Conservation (phyloP, 1,284 basidiomycete genomes). For the Inonotus obliquus region DNA sequence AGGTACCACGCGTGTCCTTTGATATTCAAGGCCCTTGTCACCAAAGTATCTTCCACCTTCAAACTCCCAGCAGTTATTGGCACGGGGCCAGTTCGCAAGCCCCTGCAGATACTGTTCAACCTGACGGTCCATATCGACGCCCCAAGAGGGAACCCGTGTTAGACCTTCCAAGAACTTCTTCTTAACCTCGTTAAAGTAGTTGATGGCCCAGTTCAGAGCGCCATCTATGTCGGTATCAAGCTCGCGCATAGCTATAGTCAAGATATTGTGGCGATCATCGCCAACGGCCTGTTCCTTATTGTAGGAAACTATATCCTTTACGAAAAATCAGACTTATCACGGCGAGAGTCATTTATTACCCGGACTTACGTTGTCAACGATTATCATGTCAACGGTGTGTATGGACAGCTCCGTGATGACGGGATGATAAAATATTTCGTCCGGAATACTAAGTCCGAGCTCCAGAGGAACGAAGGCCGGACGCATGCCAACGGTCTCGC, state of each 20-base stretch:
- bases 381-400: slow-evolving; percentile 52
- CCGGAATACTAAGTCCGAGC: slow-evolving; percentile 47
- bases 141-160: slow-evolving; percentile 30
- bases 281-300: slow-evolving; percentile 8
- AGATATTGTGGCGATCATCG: slow-evolving; percentile 7
- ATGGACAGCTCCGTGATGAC: slow-evolving; percentile 46
- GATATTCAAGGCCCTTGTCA: slow-evolving; percentile 29
- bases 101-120: slow-evolving; percentile 34
- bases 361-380: slow-evolving; percentile 55
- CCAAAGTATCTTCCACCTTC: slow-evolving; percentile 40
- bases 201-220: not conserved
- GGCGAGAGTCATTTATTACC: slow-evolving; percentile 2
- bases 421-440: slow-evolving; percentile 48
- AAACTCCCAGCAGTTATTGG: slow-evolving; percentile 39
- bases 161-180: slow-evolving; percentile 9
- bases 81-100: slow-evolving; percentile 40
- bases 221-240: not conserved
- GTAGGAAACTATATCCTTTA: slow-evolving; percentile 10
- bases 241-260: slow-evolving; percentile 8
- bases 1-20: slow-evolving; percentile 25
- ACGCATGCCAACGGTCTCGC: slow-evolving; percentile 55
- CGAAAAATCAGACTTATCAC: not conserved
- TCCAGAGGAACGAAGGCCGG: slow-evolving; percentile 58
- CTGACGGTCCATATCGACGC: slow-evolving; percentile 28
- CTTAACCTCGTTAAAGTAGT: not conserved